phyloP scores from a whole-genome alignment of 148 eudicot genomes.

The Fallopia convolvulus region DNA sequence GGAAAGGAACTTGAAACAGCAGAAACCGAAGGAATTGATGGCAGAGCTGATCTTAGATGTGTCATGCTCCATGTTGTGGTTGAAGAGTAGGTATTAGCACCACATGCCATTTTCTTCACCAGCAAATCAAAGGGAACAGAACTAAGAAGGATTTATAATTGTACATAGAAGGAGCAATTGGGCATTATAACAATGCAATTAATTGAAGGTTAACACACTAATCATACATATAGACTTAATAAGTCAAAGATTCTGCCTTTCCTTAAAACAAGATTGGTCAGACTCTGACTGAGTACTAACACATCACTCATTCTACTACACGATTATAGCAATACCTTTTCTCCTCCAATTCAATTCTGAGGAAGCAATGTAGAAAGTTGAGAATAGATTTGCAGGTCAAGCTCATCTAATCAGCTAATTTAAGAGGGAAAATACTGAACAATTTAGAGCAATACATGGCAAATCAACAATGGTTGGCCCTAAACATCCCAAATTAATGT shows the following conservation, averaged over 20 bases:
- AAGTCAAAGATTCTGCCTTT: not conserved
- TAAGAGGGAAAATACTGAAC: not conserved
- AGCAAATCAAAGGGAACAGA: not conserved
- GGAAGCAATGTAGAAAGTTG: not conserved
- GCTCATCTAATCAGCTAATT: not conserved
- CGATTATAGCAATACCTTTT: not conserved
- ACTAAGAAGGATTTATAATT: not conserved
- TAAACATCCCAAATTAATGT: not conserved
- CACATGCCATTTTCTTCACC: not conserved
- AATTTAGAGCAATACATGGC: no score
- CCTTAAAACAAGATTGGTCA: not conserved
- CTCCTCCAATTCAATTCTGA: not conserved
- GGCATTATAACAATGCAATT: not conserved
- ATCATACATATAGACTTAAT: not conserved
- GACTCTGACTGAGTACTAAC: no score
- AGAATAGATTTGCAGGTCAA: no score
- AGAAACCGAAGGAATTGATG: slow-evolving; percentile 28
- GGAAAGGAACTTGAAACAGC: slow-evolving; percentile 18
- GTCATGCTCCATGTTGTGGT: slow-evolving; percentile 56
- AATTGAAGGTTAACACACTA: not conserved
- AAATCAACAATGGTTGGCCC: no score
- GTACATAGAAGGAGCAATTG: not conserved
- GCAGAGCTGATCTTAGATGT: slow-evolving; percentile 42
- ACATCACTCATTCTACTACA: no score
- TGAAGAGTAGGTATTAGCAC: slow-evolving; percentile 20